These are phyloP conservation scores for Gossypium stocksii DNA, from an alignment of 345 rosid genomes.

Conservation along the genomic window DNA sequence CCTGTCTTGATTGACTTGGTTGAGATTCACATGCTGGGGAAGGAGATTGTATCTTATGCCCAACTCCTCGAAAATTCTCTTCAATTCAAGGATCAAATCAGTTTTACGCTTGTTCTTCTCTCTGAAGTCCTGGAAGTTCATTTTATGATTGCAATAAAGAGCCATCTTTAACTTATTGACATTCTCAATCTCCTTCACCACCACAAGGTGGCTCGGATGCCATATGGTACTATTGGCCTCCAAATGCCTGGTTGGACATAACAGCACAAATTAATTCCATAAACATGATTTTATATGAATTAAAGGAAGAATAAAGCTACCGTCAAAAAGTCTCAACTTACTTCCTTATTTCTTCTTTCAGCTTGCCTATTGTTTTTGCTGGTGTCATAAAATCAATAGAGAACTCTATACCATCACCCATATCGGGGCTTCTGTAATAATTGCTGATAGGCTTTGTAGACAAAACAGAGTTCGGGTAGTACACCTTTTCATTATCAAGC, in stretches of 20 bases:
- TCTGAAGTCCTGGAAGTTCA: constrained; percentile 48
- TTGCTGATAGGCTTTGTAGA: constrained; percentile 76
- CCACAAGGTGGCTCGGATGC: constrained; percentile 36
- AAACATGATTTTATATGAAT: constrained; percentile 2
- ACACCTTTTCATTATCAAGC: constrained; percentile 71
- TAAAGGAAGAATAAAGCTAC: neutral
- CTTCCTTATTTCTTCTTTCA: constrained; percentile 58
- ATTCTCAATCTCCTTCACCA: constrained; percentile 53
- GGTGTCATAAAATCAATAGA: constrained; percentile 76
- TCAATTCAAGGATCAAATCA: constrained; percentile 40
- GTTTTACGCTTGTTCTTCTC: constrained; percentile 56
- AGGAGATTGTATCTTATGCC: constrained; percentile 42
- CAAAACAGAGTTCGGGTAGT: constrained; percentile 72
- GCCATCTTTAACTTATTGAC: constrained; percentile 45
- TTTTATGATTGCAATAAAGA: constrained; percentile 36
- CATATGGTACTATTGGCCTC: constrained; percentile 32
- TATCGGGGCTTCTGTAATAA: constrained; percentile 76
- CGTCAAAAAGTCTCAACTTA: constrained; percentile 28
- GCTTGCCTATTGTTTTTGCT: constrained; percentile 40
- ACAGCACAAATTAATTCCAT: neutral
- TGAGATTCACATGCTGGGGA: constrained; percentile 42
- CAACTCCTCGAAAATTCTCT: constrained; percentile 47
- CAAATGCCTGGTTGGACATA: constrained; percentile 40
- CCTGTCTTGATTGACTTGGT: constrained; percentile 12
- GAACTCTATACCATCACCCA: constrained; percentile 74